These are phyloP conservation scores for Globisporangium megalacanthum DNA, from an alignment of 352 stramenopile species.

Conservation along the genomic window DNA sequence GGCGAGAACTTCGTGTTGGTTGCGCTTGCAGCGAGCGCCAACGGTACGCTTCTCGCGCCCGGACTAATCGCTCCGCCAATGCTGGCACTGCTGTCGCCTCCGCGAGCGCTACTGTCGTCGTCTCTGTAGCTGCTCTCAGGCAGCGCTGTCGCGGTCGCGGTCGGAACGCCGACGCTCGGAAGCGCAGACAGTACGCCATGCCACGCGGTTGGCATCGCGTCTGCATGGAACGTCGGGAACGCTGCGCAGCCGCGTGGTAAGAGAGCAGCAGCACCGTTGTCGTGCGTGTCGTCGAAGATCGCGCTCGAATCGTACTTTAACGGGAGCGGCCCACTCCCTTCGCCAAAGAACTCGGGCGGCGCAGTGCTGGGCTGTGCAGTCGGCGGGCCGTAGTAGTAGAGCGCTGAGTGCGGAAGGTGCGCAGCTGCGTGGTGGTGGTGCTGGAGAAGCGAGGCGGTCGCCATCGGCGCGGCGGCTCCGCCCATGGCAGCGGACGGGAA, in stretches of 20 bases:
- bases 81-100: too few relatives aligned
- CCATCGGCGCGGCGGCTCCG: not conserved
- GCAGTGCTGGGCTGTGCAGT: not conserved
- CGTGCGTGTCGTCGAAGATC: too few relatives aligned
- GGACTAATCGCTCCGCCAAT: too few relatives aligned
- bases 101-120: constrained; percentile 6
- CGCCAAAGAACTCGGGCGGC: constrained; percentile 12
- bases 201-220: constrained; percentile 4
- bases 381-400: constrained; percentile 9
- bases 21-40: not conserved
- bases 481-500: constrained; percentile 3
- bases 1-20: constrained; percentile 50
- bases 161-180: constrained; percentile 1
- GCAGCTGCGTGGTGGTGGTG: constrained; percentile 3
- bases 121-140: constrained; percentile 14
- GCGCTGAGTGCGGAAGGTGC: not conserved
- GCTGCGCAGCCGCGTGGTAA: not conserved
- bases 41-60: too few relatives aligned
- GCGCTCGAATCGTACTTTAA: too few relatives aligned
- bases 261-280: not conserved
- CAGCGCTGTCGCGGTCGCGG: not conserved
- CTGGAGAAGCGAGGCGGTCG: constrained; percentile 2
- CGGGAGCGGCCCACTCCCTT: too few relatives aligned
- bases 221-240: constrained; percentile 10
- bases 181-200: constrained; percentile 6